These are phyloP conservation scores for Pyrenochaeta sp. DNA, from an alignment of 2,329 filamentous ascomycete genomes.

Conservation along the genomic window DNA sequence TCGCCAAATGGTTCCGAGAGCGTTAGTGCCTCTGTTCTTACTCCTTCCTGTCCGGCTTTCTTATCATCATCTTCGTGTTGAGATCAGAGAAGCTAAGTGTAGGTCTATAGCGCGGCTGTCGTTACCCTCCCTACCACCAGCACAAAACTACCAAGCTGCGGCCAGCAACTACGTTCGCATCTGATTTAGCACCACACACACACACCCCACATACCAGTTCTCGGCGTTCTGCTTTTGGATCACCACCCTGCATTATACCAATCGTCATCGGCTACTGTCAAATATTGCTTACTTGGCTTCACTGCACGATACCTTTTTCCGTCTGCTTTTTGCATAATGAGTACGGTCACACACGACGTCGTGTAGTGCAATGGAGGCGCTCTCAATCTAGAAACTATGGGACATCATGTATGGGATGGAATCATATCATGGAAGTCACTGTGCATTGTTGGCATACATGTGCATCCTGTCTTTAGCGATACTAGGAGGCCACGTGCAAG, in stretches of 20 bases:
- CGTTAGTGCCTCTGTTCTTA: slow-evolving; percentile 48
- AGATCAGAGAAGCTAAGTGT: slow-evolving; percentile 36
- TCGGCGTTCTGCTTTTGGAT: neutral
- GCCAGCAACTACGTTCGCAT: slow-evolving; percentile 36
- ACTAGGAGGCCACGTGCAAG: neutral
- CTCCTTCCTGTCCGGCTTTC: slow-evolving; percentile 15
- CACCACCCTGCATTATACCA: neutral
- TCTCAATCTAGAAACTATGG: neutral
- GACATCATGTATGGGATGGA: neutral
- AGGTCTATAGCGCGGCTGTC: slow-evolving; percentile 35
- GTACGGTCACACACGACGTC: neutral
- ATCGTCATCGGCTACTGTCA: neutral
- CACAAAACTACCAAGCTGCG: slow-evolving; percentile 37
- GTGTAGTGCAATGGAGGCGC: neutral
- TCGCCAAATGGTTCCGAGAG: slow-evolving; percentile 58
- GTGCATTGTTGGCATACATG: neutral
- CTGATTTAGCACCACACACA: slow-evolving; percentile 11
- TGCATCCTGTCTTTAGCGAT: neutral
- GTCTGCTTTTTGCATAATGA: neutral
- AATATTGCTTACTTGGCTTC: slow-evolving; percentile 2
- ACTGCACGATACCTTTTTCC: neutral
- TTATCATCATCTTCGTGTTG: slow-evolving; percentile 18
- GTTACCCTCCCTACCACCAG: slow-evolving; percentile 34
- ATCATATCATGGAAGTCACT: neutral
- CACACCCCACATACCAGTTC: neutral